Evolutionary conservation across 2,329 filamentous ascomycete genomes (phyloP).

Genomic region (Penicillium brevicompactum): DNA sequence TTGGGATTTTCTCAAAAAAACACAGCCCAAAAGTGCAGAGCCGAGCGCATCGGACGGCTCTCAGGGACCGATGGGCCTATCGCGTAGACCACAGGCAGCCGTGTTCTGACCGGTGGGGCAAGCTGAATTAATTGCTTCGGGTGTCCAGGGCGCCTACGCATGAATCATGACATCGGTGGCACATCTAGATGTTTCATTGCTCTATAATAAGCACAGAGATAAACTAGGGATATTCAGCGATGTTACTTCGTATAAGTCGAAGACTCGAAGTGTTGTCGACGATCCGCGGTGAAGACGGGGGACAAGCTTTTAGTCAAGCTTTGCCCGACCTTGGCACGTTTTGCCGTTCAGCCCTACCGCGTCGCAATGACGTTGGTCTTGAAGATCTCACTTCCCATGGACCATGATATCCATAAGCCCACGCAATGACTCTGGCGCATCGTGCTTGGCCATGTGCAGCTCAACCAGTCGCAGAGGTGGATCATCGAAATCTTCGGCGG

Average conservation of each 20-base stretch:
- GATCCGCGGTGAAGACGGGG: not conserved
- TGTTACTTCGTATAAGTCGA: too few species aligned
- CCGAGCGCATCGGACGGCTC: not conserved
- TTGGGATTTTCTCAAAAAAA: not conserved
- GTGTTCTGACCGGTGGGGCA: slow-evolving; percentile 1
- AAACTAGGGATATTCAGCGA: not conserved
- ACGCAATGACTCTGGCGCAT: slow-evolving; percentile 58
- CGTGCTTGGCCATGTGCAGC: slow-evolving; percentile 73
- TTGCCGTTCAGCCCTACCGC: slow-evolving; percentile 3
- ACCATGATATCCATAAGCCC: not conserved
- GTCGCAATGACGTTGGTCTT: not conserved
- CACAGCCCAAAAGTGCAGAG: not conserved
- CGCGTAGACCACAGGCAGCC: not conserved
- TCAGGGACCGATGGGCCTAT: not conserved
- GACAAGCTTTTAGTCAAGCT: slow-evolving; percentile 12
- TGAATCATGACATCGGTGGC: not conserved
- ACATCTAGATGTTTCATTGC: not conserved
- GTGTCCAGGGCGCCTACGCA: not conserved
- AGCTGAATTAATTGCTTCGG: not conserved
- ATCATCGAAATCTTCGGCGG: slow-evolving; percentile 35
- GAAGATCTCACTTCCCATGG: not conserved
- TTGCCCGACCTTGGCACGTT: slow-evolving; percentile 5
- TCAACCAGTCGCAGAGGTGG: slow-evolving; percentile 69
- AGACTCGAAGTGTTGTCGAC: too few species aligned
- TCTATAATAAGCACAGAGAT: not conserved